phyloP scores from a whole-genome alignment of 768 basidiomycete genomes.

The Termitomyces sp. region DNA sequence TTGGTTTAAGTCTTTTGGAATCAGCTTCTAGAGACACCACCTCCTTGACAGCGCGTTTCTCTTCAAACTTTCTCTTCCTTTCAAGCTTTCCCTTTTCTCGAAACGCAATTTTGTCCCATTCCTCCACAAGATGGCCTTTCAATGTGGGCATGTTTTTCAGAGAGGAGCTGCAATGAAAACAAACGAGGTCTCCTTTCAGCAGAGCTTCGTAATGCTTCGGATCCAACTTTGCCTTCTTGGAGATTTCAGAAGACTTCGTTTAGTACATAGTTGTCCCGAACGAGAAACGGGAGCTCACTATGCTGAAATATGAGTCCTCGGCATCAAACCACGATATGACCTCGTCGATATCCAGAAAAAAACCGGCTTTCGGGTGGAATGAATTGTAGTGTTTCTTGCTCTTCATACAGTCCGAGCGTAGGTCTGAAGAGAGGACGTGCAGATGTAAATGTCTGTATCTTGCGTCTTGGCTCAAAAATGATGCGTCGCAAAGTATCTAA shows the following conservation, averaged over 20 bases:
- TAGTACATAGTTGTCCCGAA: neutral
- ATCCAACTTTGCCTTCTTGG: conserved; percentile 52
- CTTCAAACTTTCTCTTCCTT: conserved; percentile 37
- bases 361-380: conserved; percentile 81
- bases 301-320: conserved; percentile 47
- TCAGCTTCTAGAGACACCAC: conserved; percentile 3
- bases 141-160: conserved; percentile 72
- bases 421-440: conserved; percentile 81
- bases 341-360: conserved; percentile 75
- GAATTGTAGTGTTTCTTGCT: conserved; percentile 91
- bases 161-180: conserved; percentile 63
- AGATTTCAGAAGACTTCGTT: neutral
- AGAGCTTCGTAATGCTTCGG: conserved; percentile 55
- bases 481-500: neutral
- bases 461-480: neutral
- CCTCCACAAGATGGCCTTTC: conserved; percentile 71
- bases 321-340: conserved; percentile 82
- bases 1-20: conserved; percentile 10
- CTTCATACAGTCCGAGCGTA: conserved; percentile 68
- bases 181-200: conserved; percentile 63
- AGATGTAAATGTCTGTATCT: conserved; percentile 69
- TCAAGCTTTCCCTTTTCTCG: conserved; percentile 37
- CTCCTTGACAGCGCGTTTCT: conserved; percentile 12
- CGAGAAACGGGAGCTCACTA: conserved; percentile 33
- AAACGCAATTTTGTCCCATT: conserved; percentile 54